Base-by-base conservation (phyloP, 2,329 filamentous ascomycete genomes). In the Blastomyces gilchristii region DNA sequence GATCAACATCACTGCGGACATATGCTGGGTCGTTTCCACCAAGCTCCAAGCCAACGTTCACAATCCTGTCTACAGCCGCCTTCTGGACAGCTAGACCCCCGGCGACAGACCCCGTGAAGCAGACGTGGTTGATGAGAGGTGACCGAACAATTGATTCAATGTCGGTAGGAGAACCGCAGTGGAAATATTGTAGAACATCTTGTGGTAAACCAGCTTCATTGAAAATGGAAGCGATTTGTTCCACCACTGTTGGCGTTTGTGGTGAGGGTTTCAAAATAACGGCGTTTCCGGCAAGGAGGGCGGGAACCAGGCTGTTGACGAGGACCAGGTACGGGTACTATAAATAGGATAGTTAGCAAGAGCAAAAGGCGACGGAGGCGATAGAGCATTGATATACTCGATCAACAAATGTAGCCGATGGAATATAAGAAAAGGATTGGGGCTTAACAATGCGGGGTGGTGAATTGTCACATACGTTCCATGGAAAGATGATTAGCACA, bases 11-110 rank as follows among this genome's bases (percentile, higher is more conserved):
- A 7, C 80, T 80, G 65, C 93, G 83, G 62, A 97, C 82, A 71
- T 97, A 97, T 31, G 93, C 93, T 4, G 93, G 90, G 73, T 97
- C 93, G 73, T 97, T 97, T 67, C 93, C 93, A 67, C 93, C 93
- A 37, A 97, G 85, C 77, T 97, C 93, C 47, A 97, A 82, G 1
- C 91, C 90, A 56, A 97, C 90, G 66, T 87, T 87, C 67, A 96
- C 87, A 60, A 96, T 84, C 47, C 93, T 87, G 71, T 92, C 89
- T 31, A 90, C 83, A 0, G 91, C 92, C 5, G 91, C 90, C 73
- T 87, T 86, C 72, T 96, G 91, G 31, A 97, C 89, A 1, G 90
- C 87, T 62, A 97, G 79, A 18, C 93, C 93, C 62, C 90, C 91
- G 12, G 89, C 88, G 11, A 96, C 91, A 7, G 92, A 96, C 45